Conservation (phyloP, 202 grass and related monocot genomes). For the Carex arenaria region DNA sequence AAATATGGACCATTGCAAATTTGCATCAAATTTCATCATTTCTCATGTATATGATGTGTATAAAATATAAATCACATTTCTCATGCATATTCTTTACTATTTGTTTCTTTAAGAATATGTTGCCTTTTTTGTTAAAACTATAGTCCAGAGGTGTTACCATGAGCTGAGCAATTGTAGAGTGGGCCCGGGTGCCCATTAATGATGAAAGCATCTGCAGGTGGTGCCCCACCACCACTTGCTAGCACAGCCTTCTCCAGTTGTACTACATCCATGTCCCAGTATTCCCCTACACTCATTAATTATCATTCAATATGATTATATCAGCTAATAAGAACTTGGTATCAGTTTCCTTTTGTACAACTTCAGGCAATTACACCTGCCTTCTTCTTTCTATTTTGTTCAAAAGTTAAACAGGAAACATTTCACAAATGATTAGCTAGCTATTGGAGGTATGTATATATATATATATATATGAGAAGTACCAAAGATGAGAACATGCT, state of each 20-base stretch:
- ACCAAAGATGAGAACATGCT: constrained; percentile 36
- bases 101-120: background rate
- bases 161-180: constrained; percentile 31
- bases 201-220: constrained; percentile 21
- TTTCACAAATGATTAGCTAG: background rate
- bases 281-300: constrained; percentile 17
- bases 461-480: background rate
- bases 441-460: background rate
- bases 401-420: background rate
- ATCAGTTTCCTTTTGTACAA: background rate
- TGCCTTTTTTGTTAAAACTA: background rate
- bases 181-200: constrained; percentile 35
- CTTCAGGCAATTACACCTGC: background rate
- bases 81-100: too few relatives aligned
- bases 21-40: too few relatives aligned
- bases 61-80: too few relatives aligned
- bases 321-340: background rate
- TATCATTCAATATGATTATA: background rate
- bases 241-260: constrained; percentile 24
- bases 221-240: constrained; percentile 23
- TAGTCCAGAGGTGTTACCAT: constrained; percentile 20
- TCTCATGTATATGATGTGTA: too few relatives aligned
- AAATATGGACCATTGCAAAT: too few relatives aligned
- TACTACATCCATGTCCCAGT: constrained; percentile 31
- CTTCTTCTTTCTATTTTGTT: too few relatives aligned